Conservation (phyloP, 2,329 filamentous ascomycete species). For the Chalaropsis thielavioides region DNA sequence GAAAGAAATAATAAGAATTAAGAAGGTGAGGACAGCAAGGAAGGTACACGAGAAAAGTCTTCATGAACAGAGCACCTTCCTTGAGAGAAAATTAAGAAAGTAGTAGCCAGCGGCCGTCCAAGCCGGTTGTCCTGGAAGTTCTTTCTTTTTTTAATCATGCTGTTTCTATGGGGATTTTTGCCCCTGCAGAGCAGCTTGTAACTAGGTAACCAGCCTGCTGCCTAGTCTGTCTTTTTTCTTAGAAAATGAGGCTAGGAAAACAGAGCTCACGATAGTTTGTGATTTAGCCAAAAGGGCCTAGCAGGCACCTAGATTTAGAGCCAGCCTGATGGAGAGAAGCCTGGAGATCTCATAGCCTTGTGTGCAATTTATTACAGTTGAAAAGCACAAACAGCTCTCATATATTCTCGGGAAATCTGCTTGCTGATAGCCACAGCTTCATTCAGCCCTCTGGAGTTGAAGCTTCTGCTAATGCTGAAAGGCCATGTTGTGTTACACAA, state of each 20-base stretch:
- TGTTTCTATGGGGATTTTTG: neutral
- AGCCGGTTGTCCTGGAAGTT: neutral
- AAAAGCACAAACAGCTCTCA: too few relatives aligned
- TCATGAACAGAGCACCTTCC: neutral
- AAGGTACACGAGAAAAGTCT: neutral
- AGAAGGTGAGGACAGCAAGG: neutral
- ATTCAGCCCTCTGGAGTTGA: neutral
- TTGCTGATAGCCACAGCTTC: too few relatives aligned
- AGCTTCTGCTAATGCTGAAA: neutral
- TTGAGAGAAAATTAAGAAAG: neutral
- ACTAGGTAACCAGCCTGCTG: neutral
- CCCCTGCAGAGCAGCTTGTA: neutral
- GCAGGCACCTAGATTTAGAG: neutral
- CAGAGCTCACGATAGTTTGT: neutral
- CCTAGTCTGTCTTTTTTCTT: neutral
- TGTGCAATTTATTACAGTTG: neutral
- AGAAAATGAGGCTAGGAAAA: neutral
- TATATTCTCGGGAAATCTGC: too few relatives aligned
- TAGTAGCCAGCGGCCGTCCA: neutral
- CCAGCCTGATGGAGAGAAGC: neutral
- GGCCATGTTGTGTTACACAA: neutral
- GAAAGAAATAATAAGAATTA: neutral
- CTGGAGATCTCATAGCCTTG: too few relatives aligned
- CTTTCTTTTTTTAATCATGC: neutral
- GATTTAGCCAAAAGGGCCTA: neutral